Percentiles rank a stretch among this genome's conserved stretches.
Conservation (phyloP, 306 rosid genomes). For the Cyclanthera cordifolia region DNA sequence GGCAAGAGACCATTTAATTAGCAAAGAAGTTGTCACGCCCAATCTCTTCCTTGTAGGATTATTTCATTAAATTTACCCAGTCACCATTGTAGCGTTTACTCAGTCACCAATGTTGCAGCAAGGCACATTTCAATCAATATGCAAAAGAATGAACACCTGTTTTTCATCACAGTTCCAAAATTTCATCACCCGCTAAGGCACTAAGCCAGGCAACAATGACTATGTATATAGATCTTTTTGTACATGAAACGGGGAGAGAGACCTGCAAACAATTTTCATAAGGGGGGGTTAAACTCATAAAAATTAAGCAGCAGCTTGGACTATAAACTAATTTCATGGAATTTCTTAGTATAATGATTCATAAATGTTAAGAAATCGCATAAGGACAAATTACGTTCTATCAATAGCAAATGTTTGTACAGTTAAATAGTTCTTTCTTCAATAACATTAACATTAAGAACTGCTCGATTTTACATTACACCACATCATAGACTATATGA, state of each 20-base stretch:
- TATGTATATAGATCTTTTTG: not conserved
- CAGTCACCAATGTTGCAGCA: not conserved
- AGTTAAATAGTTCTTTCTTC: not conserved
- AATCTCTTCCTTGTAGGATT: not conserved
- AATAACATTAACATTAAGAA: not conserved
- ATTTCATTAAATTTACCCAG: not conserved
- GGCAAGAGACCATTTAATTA: slow-evolving; percentile 4
- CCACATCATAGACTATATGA: not conserved
- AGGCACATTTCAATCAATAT: not conserved
- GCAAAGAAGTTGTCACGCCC: not conserved
- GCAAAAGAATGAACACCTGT: not conserved
- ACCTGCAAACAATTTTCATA: not conserved
- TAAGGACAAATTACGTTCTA: not conserved
- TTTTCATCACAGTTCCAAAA: not conserved
- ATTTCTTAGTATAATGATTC: not conserved
- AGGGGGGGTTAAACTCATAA: not conserved
- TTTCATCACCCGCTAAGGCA: not conserved
- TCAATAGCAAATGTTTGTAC: slow-evolving; percentile 1
- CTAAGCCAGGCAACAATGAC: not conserved
- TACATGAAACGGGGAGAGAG: not conserved
- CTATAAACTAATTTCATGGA: not conserved
- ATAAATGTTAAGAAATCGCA: not conserved
- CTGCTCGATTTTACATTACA: not conserved
- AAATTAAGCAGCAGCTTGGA: not conserved
- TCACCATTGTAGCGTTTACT: not conserved